phyloP scores from a whole-genome alignment of 768 basidiomycete species.

The Suillus tomentosus region DNA sequence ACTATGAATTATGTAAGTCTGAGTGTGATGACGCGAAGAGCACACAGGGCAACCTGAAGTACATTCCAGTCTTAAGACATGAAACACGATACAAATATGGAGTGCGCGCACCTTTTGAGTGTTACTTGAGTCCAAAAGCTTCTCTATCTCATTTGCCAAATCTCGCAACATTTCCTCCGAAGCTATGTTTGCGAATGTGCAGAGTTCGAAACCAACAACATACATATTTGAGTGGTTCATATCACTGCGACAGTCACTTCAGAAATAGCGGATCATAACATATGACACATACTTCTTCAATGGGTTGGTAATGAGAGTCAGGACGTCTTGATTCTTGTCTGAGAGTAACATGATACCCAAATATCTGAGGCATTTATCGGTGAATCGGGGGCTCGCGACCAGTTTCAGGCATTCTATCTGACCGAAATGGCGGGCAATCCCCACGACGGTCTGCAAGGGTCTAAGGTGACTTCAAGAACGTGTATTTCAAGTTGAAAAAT shows the following conservation, averaged over 20 bases:
- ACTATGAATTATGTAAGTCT: too few species aligned
- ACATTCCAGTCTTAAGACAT: background rate
- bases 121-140: constrained; percentile 94
- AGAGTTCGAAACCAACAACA: constrained; percentile 93
- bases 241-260: constrained; percentile 59
- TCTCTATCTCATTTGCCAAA: constrained; percentile 96
- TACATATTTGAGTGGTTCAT: constrained; percentile 99
- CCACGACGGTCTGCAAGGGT: constrained; percentile 82
- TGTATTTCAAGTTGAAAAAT: constrained; percentile 20
- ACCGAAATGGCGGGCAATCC: constrained; percentile 95
- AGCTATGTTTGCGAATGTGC: constrained; percentile 98
- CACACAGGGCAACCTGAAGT: constrained; percentile 88
- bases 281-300: constrained; percentile 81
- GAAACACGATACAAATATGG: constrained; percentile 2
- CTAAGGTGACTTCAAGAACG: constrained; percentile 24
- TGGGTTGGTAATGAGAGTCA: constrained; percentile 97
- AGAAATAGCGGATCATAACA: background rate
- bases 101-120: constrained; percentile 82
- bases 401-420: constrained; percentile 97
- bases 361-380: constrained; percentile 95
- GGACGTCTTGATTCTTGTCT: constrained; percentile 97
- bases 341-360: constrained; percentile 96
- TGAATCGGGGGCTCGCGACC: constrained; percentile 92
- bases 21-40: constrained; percentile 76
- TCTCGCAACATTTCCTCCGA: constrained; percentile 99